Conservation (phyloP, 2,329 filamentous ascomycete species). For the Fusarium xyrophilum region DNA sequence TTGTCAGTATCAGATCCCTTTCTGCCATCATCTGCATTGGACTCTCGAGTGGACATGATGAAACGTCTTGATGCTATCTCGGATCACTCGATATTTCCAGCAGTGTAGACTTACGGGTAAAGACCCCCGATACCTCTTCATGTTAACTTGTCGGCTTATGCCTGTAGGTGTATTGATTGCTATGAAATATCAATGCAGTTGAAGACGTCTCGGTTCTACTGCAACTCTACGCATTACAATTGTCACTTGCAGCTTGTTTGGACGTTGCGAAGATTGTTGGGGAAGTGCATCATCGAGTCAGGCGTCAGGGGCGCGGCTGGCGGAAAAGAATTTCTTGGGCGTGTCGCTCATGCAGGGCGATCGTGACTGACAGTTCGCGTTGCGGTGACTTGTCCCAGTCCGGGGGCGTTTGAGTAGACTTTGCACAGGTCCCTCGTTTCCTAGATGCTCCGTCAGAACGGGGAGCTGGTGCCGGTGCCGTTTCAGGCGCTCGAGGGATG, state of each 20-base stretch:
- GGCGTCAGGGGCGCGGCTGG: rapidly evolving
- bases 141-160: background rate
- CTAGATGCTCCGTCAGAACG: too few species aligned
- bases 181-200: background rate
- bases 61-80: rapidly evolving
- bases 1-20: background rate
- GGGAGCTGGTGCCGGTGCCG: too few species aligned
- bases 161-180: background rate
- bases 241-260: background rate
- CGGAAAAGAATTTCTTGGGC: background rate
- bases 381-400: too few species aligned
- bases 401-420: rapidly evolving
- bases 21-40: background rate
- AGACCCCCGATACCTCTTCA: background rate
- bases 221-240: background rate
- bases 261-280: rapidly evolving
- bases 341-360: too few species aligned
- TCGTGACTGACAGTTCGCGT: too few species aligned
- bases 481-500: background rate
- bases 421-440: too few species aligned
- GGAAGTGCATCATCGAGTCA: background rate
- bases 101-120: background rate
- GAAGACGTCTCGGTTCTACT: background rate
- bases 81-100: background rate
- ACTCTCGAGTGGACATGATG: background rate